Evolutionary conservation across 345 rosid genomes (phyloP).

Genomic region (Ceriops tagal): DNA sequence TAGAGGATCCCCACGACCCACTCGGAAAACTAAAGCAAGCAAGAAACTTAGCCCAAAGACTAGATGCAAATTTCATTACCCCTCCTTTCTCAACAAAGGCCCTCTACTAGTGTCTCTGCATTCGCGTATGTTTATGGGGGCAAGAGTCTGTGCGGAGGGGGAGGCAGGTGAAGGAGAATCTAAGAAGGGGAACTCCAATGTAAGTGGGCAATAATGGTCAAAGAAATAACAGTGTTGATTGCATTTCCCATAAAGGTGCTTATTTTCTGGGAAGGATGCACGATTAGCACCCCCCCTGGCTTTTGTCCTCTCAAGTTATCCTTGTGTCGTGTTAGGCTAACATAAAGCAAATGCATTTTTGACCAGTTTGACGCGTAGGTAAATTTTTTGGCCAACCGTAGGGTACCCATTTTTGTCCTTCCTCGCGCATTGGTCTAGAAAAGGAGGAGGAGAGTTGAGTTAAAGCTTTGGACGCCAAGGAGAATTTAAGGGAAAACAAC

Average conservation of each 20-base stretch:
- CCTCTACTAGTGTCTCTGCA: neutral
- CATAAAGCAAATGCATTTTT: constrained; percentile 14
- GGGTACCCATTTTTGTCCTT: too few relatives aligned
- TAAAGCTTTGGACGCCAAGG: constrained; percentile 3
- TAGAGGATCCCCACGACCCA: constrained; percentile 50
- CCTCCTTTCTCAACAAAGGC: neutral
- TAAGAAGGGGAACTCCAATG: constrained; percentile 17
- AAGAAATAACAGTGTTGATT: constrained; percentile 12
- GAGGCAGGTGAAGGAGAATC: constrained; percentile 28
- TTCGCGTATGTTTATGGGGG: neutral
- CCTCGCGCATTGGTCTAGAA: neutral
- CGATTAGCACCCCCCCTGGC: constrained; percentile 22
- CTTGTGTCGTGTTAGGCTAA: constrained; percentile 15
- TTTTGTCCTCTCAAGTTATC: constrained; percentile 3
- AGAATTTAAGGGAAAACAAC: constrained; percentile 3
- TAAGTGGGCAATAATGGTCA: constrained; percentile 17
- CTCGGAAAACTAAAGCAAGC: constrained; percentile 20
- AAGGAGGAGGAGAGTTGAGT: constrained; percentile 8
- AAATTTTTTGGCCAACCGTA: too few relatives aligned
- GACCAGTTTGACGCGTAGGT: neutral
- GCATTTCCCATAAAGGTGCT: constrained; percentile 26
- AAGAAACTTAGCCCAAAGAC: constrained; percentile 15
- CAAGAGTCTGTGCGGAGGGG: constrained; percentile 14
- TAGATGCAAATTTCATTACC: constrained; percentile 26
- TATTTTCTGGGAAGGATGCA: constrained; percentile 26